These are phyloP conservation scores for Scheffersomyces stambukii DNA, from an alignment of 1,139 yeast species.

Conservation along the genomic window DNA sequence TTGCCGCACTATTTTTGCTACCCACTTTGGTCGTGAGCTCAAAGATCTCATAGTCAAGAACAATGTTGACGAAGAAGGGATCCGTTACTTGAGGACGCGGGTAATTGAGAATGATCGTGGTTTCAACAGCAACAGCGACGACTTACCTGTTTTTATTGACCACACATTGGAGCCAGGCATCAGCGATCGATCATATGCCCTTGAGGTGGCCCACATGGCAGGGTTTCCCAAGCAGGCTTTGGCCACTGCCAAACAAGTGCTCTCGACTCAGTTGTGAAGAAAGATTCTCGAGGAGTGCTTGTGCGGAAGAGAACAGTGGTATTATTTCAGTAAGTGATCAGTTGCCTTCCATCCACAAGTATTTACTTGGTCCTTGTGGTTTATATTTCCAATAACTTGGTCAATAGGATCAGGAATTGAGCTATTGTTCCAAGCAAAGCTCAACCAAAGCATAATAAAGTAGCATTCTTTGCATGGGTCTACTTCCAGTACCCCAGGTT, in stretches of 20 bases:
- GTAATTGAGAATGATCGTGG: conserved; percentile 21
- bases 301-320: no score
- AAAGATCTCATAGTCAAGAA: conserved; percentile 23
- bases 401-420: no score
- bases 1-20: conserved; percentile 84
- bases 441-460: no score
- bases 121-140: conserved; percentile 1
- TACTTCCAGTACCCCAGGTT: no score
- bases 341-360: no score
- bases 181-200: conserved; percentile 73
- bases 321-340: no score
- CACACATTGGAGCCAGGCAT: conserved; percentile 70
- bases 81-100: conserved; percentile 52
- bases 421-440: no score
- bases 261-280: no score
- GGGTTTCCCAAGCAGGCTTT: conserved; percentile 74
- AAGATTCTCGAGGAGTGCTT: no score
- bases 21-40: conserved; percentile 82
- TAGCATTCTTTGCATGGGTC: no score
- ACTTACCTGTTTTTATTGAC: conserved; percentile 40
- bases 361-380: conserved; percentile 1
- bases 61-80: conserved; percentile 22
- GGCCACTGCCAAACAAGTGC: conserved; percentile 41
- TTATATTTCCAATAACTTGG: no score
- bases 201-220: conserved; percentile 79